A percentile compares a stretch with the other conserved stretches of the same genome.
These are phyloP conservation scores for Geranomyces variabilis DNA, from an alignment of 192 early-diverging fungal species.

Conservation along the genomic window DNA sequence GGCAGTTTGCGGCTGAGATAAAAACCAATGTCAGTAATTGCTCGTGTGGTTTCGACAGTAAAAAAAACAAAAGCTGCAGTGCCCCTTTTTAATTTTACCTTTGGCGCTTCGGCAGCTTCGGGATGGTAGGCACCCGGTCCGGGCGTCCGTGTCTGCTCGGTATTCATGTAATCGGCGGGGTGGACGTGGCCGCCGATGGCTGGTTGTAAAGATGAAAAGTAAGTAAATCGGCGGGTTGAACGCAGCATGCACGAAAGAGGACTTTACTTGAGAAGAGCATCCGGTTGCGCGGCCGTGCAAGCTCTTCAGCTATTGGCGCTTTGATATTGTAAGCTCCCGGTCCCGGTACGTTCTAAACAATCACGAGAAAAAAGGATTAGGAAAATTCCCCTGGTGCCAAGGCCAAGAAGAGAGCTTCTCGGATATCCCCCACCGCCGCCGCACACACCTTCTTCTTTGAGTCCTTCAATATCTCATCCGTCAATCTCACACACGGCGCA, in stretches of 20 bases:
- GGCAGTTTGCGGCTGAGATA: slow-evolving; percentile 36
- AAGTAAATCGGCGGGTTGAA: neutral
- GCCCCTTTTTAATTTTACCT: slow-evolving; percentile 12
- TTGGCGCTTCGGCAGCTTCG: slow-evolving; percentile 41
- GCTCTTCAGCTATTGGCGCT: slow-evolving; percentile 34
- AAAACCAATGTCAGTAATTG: too few relatives aligned
- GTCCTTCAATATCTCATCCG: slow-evolving; percentile 52
- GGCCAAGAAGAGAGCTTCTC: neutral
- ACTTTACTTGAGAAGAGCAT: slow-evolving; percentile 39
- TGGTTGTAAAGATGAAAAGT: neutral
- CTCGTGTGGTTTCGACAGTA: too few relatives aligned
- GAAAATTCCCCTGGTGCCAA: too few relatives aligned
- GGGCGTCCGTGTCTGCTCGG: slow-evolving; percentile 48
- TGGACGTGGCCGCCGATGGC: slow-evolving; percentile 8
- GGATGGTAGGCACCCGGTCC: slow-evolving; percentile 57
- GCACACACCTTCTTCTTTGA: slow-evolving; percentile 41
- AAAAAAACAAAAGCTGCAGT: neutral
- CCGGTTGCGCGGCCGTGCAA: slow-evolving; percentile 25
- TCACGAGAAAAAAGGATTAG: neutral
- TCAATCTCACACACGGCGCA: slow-evolving; percentile 54
- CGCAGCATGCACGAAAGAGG: neutral
- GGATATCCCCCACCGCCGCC: neutral
- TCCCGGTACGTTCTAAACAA: slow-evolving; percentile 40
- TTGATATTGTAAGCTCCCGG: slow-evolving; percentile 57
- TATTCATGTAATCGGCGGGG: slow-evolving; percentile 26